Evolutionary conservation across 2,329 filamentous ascomycete genomes (phyloP), one percentile per base, ranked within the genome.

Genomic region (Cladobotryum protrusum): DNA sequence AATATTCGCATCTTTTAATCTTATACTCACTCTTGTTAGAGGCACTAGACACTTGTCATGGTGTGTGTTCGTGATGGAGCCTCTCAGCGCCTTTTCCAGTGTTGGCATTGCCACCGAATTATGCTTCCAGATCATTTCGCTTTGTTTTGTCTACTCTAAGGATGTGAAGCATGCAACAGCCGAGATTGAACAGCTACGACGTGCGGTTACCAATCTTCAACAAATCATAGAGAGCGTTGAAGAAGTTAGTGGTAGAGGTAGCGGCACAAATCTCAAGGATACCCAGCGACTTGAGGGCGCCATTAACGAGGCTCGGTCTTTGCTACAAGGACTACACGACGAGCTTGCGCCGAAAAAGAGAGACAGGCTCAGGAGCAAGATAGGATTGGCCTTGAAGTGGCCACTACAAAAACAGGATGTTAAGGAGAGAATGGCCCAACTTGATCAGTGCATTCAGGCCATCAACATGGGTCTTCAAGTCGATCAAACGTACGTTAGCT

Each of bases 381-480:
- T 29, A 29, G 24, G 24, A 2, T 29, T 29, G 24, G 7, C 24
- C 24, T 29, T 72, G 13, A 71, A 65, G 56, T 72, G 67, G 69
- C 68, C 67, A 3, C 65, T 71, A 40, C 57, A 61, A 24, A 68
- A 61, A 39, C 62, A 65, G 39, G 59, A 71, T 43, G 59, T 69
- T 40, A 60, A 67, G n/a, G 45, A 41, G 13, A 50, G 57, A n/a
- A 52, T 66, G 18, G 43, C 56, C 37, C 59, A 56, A 11, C 57
- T 72, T 29, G 49, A 57, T 45, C 54, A 54, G 36, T 63, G 59
- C 42, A 60, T 59, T 36, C 45, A 59, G 19, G 58, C 53, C 0
- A 62, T 70, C 47, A 60, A 48, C 13, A 46, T 61, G 4, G 60
- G 58, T 43, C 57, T 71, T 17, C 61, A 65, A 45, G 57, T 67